phyloP scores from a whole-genome alignment of 225 moss, liverwort and hornwort genomes.

The Physcomitrellopsis africana region DNA sequence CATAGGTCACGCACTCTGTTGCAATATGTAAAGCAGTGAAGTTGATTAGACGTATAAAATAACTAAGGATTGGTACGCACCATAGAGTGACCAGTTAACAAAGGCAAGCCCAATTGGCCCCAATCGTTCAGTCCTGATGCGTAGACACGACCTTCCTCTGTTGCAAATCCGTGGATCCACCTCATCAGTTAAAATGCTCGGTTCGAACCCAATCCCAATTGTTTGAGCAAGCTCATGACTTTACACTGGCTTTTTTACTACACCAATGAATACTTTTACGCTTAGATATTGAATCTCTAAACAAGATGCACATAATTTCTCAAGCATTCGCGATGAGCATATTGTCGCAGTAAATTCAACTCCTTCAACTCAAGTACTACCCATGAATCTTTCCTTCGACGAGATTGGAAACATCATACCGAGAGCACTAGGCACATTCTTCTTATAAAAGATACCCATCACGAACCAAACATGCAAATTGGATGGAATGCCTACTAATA shows the following conservation, averaged over 20 bases:
- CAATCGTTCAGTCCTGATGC: constrained; percentile 82
- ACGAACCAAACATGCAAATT: no score
- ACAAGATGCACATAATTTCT: no score
- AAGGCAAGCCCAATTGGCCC: constrained; percentile 78
- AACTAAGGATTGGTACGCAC: constrained; percentile 32
- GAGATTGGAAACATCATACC: background rate
- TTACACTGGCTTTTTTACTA: no score
- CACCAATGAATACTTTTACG: no score
- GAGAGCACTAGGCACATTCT: background rate
- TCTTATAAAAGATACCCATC: no score
- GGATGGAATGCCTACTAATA: background rate
- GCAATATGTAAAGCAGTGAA: constrained; percentile 1
- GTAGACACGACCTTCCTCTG: constrained; percentile 80
- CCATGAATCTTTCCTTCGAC: background rate
- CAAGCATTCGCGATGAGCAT: no score
- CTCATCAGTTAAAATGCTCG: constrained; percentile 7
- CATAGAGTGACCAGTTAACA: constrained; percentile 43
- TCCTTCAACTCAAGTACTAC: background rate
- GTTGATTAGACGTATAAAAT: background rate
- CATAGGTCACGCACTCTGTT: background rate
- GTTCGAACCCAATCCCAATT: no score
- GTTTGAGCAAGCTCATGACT: no score
- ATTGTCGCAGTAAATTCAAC: background rate
- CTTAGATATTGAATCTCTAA: no score
- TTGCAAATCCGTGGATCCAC: constrained; percentile 11